Conservation (phyloP, 176 grass and related monocot genomes). For the maize (Zea mays) region Zm-B73-REFERENCE-NAM-5.0 NC_050105.1:105944001-105944500, state of each 20-base stretch:
- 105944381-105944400: slow-evolving; percentile 80
- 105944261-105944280: slow-evolving; percentile 65
- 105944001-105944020: too few species aligned
- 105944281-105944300: slow-evolving; percentile 63
- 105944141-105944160: too few species aligned
- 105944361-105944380: slow-evolving; percentile 71
- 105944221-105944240: slow-evolving; percentile 18
- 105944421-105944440: slow-evolving; percentile 23
- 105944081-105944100: too few species aligned
- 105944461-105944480: too few species aligned
- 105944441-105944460: background rate
- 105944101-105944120: too few species aligned
- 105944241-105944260: slow-evolving; percentile 32
- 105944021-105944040: too few species aligned
- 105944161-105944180: too few species aligned
- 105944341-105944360: slow-evolving; percentile 89
- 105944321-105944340: slow-evolving; percentile 81
- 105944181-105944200: too few species aligned
- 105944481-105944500: too few species aligned
- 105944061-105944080: too few species aligned
- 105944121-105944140: too few species aligned
- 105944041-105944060: background rate
- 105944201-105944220: too few species aligned
- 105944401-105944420: slow-evolving; percentile 55
- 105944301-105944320: slow-evolving; percentile 90